Percentiles rank a stretch among this genome's conserved stretches.
Conservation (phyloP, 371 early-diverging fungal genomes). For the Mortierella polycephala region DNA sequence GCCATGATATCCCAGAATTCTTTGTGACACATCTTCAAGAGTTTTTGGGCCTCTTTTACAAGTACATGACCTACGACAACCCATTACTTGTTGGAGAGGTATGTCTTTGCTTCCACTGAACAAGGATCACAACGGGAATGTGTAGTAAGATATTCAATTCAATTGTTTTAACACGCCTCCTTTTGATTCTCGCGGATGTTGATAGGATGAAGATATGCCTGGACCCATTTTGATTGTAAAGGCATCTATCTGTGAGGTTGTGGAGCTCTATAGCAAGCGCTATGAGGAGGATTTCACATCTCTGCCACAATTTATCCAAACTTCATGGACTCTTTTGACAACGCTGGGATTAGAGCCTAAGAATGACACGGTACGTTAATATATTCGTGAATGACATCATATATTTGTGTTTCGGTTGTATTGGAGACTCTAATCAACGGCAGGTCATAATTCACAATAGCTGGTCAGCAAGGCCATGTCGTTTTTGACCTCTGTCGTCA, state of each 20-base stretch:
- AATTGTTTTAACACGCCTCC: background rate
- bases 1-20: slow-evolving; percentile 95
- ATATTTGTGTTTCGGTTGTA: background rate
- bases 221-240: slow-evolving; percentile 89
- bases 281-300: slow-evolving; percentile 90
- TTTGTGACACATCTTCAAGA: slow-evolving; percentile 90
- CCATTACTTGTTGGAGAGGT: slow-evolving; percentile 74
- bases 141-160: too few species aligned
- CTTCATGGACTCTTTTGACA: slow-evolving; percentile 87
- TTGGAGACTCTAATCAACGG: background rate
- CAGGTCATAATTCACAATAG: slow-evolving; percentile 45
- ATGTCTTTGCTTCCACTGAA: slow-evolving; percentile 11
- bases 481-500: slow-evolving; percentile 90
- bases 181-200: background rate
- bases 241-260: slow-evolving; percentile 88
- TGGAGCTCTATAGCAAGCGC: slow-evolving; percentile 87
- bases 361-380: slow-evolving; percentile 77
- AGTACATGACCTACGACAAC: slow-evolving; percentile 86
- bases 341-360: slow-evolving; percentile 74
- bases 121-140: background rate
- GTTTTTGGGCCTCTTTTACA: slow-evolving; percentile 84
- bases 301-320: slow-evolving; percentile 83
- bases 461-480: slow-evolving; percentile 90
- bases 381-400: background rate
- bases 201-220: slow-evolving; percentile 86